Evolutionary conservation across 2,329 filamentous ascomycete genomes (phyloP).

Genomic region (Colletotrichum australisinense): DNA sequence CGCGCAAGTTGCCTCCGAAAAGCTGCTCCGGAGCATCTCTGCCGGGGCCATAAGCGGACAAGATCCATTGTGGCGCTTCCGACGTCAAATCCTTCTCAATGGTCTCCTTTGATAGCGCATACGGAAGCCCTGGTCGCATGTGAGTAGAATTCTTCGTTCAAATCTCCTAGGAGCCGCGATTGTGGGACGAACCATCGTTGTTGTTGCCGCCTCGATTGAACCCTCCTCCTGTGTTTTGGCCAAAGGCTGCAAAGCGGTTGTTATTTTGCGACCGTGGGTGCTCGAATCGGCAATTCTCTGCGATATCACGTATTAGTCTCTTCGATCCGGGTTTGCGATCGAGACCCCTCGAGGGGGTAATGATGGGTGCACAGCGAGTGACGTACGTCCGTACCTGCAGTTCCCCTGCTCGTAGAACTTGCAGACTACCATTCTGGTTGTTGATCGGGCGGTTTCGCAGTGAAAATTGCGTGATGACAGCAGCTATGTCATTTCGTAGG

Average conservation of each 20-base stretch:
- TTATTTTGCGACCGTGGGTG: slow-evolving; percentile 53
- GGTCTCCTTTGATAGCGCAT: slow-evolving; percentile 65
- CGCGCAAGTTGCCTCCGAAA: slow-evolving; percentile 81
- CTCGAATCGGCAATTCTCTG: slow-evolving; percentile 66
- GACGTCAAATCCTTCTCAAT: slow-evolving; percentile 76
- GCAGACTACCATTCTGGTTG: slow-evolving; percentile 54
- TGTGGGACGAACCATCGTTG: slow-evolving; percentile 26
- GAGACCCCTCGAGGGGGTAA: not conserved
- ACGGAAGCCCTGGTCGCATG: slow-evolving; percentile 43
- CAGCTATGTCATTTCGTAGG: slow-evolving; percentile 24
- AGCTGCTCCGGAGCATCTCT: slow-evolving; percentile 82
- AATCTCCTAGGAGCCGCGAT: too few species aligned
- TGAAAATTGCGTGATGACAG: not conserved
- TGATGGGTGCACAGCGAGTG: not conserved
- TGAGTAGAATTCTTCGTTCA: not conserved
- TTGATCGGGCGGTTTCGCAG: not conserved
- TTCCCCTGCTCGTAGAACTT: slow-evolving; percentile 62
- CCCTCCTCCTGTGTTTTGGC: slow-evolving; percentile 30
- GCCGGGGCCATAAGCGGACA: slow-evolving; percentile 87
- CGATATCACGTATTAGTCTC: not conserved
- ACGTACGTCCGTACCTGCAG: slow-evolving; percentile 64
- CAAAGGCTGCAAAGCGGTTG: slow-evolving; percentile 37
- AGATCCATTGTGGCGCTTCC: slow-evolving; percentile 84
- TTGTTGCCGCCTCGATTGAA: slow-evolving; percentile 34
- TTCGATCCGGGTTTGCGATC: not conserved